phyloP scores from a whole-genome alignment of 2,329 filamentous ascomycete genomes.

The Beauveria caledonica region DNA sequence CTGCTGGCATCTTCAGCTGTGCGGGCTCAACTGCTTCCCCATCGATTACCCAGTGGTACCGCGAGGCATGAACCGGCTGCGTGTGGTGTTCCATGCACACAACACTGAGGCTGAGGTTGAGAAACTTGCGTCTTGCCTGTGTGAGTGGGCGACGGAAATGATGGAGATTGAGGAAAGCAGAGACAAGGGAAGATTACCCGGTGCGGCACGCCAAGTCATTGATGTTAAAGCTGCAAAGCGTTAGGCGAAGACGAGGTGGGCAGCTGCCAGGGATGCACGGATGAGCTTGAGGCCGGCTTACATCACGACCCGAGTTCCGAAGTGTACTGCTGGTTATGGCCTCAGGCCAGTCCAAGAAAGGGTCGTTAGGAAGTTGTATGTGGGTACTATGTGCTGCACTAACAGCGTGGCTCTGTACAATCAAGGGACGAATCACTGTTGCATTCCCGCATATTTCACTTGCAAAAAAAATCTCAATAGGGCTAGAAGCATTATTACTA shows the following conservation, averaged over 20 bases:
- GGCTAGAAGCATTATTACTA: no score
- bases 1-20: constrained; percentile 18
- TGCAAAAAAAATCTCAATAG: no score
- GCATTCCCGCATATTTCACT: no score
- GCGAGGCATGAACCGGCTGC: constrained; percentile 28
- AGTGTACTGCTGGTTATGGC: no score
- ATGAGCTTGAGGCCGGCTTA: background rate
- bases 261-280: background rate
- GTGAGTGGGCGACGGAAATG: background rate
- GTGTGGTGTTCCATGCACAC: constrained; percentile 32
- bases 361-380: background rate
- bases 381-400: background rate
- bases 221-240: background rate
- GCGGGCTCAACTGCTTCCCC: constrained; percentile 18
- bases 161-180: background rate
- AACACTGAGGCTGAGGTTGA: constrained; percentile 29
- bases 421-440: no score
- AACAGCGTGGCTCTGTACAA: background rate
- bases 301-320: no score
- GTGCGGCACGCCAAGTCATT: constrained; percentile 2
- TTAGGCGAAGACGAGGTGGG: background rate
- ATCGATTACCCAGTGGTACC: constrained; percentile 33
- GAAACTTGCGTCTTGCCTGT: background rate
- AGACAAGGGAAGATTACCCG: background rate
- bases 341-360: no score